Base-by-base conservation (phyloP, 2,329 filamentous ascomycete species). In the Colletotrichum incanum region DNA sequence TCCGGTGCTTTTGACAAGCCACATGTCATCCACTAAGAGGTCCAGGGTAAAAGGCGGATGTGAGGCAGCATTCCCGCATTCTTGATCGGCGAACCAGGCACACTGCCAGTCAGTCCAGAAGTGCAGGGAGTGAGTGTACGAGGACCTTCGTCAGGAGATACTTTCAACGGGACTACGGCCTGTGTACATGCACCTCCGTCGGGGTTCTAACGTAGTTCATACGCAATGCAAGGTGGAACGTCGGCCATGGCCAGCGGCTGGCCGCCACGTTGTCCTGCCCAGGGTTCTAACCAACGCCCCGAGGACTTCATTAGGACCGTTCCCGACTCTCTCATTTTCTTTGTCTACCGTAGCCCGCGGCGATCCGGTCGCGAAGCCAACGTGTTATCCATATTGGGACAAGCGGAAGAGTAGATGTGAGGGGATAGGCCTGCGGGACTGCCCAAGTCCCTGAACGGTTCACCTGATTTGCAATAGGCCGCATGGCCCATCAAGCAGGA, bases 381-480 rank as follows among this genome's bases (percentile, higher is more conserved):
- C 26, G 67, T 43, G 34, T 61, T 26, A 20, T 39, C 62, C 43
- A 45, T 26, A 41, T 61, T 31, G 11, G 66, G 70, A 50, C 52
- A 71, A 62, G 70, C 56, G 56, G 39, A 52, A n/a, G 41, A 39
- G 55, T 76, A 72, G 74, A 73, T 75, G 68, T 75, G 75, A 75
- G 74, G 74, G 68, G 67, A 66, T 65, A 67, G 65, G 41, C 58
- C 75, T 76, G 78, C 74, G 76, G 71, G 75, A 73, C 74, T 76
- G 72, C 74, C 49, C 60, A 54, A 14, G 56, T 31, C 41, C 67
- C 39, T 62, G 34, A 47, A 52, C 49, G 43, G 50, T 58, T 50
- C 28, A 71, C n/a, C 43, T 50, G 37, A 56, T 43, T 14, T 41
- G 37, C 23, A 67, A 39, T 49, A 45, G 67, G 18, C 62, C 67